Percentiles rank a stretch among this genome's conserved stretches.
Evolutionary conservation across 306 rosid genomes (phyloP).

Genomic region (Lathyrus aphaca): DNA sequence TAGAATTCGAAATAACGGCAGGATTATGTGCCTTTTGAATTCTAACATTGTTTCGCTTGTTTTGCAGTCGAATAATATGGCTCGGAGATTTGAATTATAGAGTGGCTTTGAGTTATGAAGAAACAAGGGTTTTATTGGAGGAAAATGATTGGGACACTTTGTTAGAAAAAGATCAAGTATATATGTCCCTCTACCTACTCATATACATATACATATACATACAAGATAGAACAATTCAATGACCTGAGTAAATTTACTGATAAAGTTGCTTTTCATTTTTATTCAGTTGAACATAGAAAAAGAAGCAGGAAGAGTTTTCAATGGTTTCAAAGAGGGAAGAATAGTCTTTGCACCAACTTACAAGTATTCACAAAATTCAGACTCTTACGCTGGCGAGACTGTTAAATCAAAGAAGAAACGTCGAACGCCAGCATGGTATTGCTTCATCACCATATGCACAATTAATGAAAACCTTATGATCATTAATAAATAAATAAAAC

Average conservation of each 20-base stretch:
- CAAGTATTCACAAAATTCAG: slow-evolving; percentile 82
- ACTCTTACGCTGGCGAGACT: slow-evolving; percentile 84
- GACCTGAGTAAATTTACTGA: slow-evolving; percentile 4
- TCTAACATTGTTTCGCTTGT: slow-evolving; percentile 17
- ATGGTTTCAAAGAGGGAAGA: slow-evolving; percentile 70
- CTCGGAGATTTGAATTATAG: slow-evolving; percentile 94
- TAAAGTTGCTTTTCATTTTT: slow-evolving; percentile 1
- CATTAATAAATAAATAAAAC: background rate
- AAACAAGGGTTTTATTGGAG: slow-evolving; percentile 69
- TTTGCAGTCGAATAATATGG: slow-evolving; percentile 83
- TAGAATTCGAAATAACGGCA: background rate
- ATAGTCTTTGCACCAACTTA: slow-evolving; percentile 82
- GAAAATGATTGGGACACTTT: slow-evolving; percentile 85
- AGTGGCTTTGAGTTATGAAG: slow-evolving; percentile 79
- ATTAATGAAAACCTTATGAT: background rate
- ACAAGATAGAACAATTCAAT: background rate
- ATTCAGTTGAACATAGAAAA: slow-evolving; percentile 76
- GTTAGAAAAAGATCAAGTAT: slow-evolving; percentile 80
- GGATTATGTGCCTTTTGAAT: background rate
- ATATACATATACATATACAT: background rate
- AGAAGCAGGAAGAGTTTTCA: slow-evolving; percentile 77
- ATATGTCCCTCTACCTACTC: slow-evolving; percentile 2
- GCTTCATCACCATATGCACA: background rate
- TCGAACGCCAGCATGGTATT: slow-evolving; percentile 86
- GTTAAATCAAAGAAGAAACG: slow-evolving; percentile 83